Percentiles rank a stretch among this genome's conserved stretches.
Conservation (phyloP, 1,284 basidiomycete species). For the Ganoderma sinense region DNA sequence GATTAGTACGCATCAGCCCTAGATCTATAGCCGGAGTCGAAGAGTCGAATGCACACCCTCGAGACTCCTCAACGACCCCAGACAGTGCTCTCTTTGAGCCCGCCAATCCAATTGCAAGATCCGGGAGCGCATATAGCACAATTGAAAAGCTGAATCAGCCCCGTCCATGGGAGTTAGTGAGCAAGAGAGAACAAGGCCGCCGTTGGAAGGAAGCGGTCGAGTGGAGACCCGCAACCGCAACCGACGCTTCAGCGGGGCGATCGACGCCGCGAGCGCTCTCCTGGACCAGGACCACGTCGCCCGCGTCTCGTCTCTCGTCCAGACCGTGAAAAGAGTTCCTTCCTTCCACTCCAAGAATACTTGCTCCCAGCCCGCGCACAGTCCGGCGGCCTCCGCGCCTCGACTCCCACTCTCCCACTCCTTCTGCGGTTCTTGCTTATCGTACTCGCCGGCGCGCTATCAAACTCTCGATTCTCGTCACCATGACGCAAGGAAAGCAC, state of each 20-base stretch:
- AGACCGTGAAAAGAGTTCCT: neutral
- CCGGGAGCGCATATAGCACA: neutral
- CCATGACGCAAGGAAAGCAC: neutral
- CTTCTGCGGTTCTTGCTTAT: neutral
- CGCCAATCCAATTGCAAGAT: no score
- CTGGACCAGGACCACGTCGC: neutral
- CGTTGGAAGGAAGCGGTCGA: neutral
- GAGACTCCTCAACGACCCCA: no score
- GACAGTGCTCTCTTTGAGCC: no score
- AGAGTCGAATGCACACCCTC: neutral
- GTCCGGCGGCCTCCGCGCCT: neutral
- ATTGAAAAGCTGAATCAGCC: neutral
- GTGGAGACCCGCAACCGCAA: conserved; percentile 1
- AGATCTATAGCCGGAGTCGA: no score
- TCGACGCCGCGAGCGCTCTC: neutral
- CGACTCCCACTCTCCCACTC: no score
- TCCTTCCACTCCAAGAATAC: neutral
- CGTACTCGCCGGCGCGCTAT: neutral
- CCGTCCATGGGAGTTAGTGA: neutral
- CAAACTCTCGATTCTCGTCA: neutral
- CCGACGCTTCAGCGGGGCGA: neutral
- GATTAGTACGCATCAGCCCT: neutral
- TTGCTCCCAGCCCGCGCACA: neutral
- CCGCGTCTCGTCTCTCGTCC: neutral
- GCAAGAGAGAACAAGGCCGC: neutral